Evolutionary conservation across 1,284 basidiomycete species (phyloP), one percentile per base, ranked within the genome.

Genomic region (Ceratorhiza oryzae-sativae): DNA sequence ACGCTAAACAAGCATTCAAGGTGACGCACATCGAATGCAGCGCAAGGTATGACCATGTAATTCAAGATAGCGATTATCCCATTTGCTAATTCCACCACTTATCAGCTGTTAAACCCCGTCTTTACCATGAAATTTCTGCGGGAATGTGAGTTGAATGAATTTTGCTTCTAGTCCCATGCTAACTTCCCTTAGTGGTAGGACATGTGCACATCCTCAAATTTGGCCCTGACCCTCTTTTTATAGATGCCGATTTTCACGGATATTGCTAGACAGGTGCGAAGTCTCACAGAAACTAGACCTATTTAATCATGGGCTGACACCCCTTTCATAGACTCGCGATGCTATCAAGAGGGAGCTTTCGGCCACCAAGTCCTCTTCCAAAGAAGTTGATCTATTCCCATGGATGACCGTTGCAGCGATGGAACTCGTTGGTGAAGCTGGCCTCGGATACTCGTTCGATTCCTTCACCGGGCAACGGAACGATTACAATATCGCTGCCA

Each of bases 391-490:
- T 70, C 79, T 87, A 75, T 82, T 83, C 2, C 82, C 84, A 49
- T 86, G 84, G 84, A 79, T 86, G 76, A 83, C 82, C 18, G 80
- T 85, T 9, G 82, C 83, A 1, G 83, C 86, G 25, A 79, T 87
- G 2, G 86, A 87, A 76, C 81, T 81, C 3, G 81, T 86, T 13
- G 85, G 85, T 13, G 82, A 83, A 75, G 82, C 84, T 1, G 80
- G 84, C 10, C 77, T 87, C 0, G 86, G 85, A 0, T 83, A 87
- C 76, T 85, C 84, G 1, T 87, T 87, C 75, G 81, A 84, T 70
- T 83, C 84, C 1, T 78, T 87, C 5, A 81, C 84, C 45, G 79
- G 79, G 8, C 77, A 81, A 45, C 83, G 81, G 61, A 85, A 84
- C 72, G 79, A 82, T 0, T 86, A 86, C 75, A 80, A 83, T 1